Evolutionary conservation across 208 protist species (phyloP).

Genomic region (Novymonas esmeraldas): DNA sequence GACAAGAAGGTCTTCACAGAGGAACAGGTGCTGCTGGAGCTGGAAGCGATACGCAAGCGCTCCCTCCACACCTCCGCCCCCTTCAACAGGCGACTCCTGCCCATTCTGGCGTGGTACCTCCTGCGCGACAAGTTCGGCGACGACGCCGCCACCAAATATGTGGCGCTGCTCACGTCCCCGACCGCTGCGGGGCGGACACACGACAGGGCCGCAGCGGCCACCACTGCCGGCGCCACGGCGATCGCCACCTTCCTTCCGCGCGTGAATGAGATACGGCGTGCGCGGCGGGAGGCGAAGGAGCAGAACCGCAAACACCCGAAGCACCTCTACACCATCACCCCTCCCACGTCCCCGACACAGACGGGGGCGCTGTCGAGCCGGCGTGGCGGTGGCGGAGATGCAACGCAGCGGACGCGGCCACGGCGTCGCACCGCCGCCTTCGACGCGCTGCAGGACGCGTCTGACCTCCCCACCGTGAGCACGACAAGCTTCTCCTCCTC

Average conservation of each 20-base stretch:
- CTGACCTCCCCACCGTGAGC: slow-evolving; percentile 16
- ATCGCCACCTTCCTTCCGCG: slow-evolving; percentile 39
- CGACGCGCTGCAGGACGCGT: slow-evolving; percentile 19
- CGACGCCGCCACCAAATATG: slow-evolving; percentile 28
- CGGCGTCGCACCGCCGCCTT: slow-evolving; percentile 13
- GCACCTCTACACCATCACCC: slow-evolving; percentile 34
- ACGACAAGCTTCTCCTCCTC: neutral
- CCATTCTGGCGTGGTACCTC: slow-evolving; percentile 50
- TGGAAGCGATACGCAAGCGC: slow-evolving; percentile 58
- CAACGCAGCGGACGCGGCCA: neutral
- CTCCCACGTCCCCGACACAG: slow-evolving; percentile 11
- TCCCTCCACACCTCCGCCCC: slow-evolving; percentile 43
- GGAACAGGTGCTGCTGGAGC: slow-evolving; percentile 45
- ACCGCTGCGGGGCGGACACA: slow-evolving; percentile 2
- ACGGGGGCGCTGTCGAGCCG: neutral
- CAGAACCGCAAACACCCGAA: slow-evolving; percentile 13
- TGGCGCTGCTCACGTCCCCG: slow-evolving; percentile 19
- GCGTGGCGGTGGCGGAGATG: neutral
- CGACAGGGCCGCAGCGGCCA: slow-evolving; percentile 1
- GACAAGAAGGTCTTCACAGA: slow-evolving; percentile 47
- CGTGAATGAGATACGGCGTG: slow-evolving; percentile 39
- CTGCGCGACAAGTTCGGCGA: slow-evolving; percentile 43
- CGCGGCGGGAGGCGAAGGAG: slow-evolving; percentile 30
- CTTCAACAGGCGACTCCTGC: slow-evolving; percentile 45
- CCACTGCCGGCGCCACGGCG: neutral